A percentile compares a stretch with the other conserved stretches of the same genome.
Evolutionary conservation across 2,329 filamentous ascomycete genomes (phyloP).

Genomic region (Aspergillus phoenicis): DNA sequence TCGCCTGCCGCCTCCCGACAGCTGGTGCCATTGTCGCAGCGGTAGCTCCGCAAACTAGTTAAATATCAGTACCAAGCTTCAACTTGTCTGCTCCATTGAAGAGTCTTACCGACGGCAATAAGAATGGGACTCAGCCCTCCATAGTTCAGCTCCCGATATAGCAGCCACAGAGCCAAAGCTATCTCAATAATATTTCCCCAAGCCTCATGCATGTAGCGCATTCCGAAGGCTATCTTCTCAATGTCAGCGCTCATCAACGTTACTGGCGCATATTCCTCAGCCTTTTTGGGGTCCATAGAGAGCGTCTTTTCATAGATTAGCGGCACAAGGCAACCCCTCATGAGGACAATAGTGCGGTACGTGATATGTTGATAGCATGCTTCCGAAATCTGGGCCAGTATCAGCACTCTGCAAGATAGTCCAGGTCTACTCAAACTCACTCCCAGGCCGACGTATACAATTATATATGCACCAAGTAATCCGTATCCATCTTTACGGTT

Average conservation of each 20-base stretch:
- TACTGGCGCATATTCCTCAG: conserved; percentile 25
- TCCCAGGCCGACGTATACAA: not conserved
- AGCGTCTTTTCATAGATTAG: conserved; percentile 40
- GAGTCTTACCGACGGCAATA: conserved; percentile 18
- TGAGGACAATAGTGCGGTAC: conserved; percentile 13
- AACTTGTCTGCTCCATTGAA: no score
- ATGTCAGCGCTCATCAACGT: conserved; percentile 41
- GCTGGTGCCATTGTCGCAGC: conserved; percentile 2
- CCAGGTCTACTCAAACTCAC: not conserved
- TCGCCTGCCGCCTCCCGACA: conserved; percentile 20
- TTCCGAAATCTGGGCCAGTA: conserved; percentile 20
- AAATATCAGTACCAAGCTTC: not conserved
- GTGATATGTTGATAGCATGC: conserved; percentile 33
- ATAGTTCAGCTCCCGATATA: conserved; percentile 25
- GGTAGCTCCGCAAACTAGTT: conserved; percentile 1
- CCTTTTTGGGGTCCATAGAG: conserved; percentile 16
- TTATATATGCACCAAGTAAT: not conserved
- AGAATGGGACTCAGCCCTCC: conserved; percentile 27
- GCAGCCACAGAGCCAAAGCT: conserved; percentile 21
- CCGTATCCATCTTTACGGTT: not conserved
- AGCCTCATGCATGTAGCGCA: conserved; percentile 32
- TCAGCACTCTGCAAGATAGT: not conserved
- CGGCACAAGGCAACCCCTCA: not conserved
- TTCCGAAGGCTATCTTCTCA: conserved; percentile 28
- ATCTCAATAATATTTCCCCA: conserved; percentile 24